Conservation (phyloP, 2,329 filamentous ascomycete species). For the Pseudovirgaria hyperparasitica region DNA sequence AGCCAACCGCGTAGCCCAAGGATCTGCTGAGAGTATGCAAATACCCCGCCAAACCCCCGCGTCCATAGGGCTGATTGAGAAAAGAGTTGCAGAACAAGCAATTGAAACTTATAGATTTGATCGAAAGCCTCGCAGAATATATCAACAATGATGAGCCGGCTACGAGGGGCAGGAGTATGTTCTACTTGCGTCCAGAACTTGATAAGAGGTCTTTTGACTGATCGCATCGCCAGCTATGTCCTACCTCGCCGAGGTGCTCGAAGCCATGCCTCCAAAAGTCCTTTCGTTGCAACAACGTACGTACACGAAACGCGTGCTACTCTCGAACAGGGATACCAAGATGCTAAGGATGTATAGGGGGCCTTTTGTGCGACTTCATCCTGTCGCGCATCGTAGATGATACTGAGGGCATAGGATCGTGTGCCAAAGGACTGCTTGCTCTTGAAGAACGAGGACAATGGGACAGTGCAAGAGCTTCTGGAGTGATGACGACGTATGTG, state of each 20-base stretch:
- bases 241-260: constrained; percentile 39
- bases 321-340: neutral
- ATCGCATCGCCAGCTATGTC: constrained; percentile 25
- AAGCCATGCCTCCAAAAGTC: constrained; percentile 38
- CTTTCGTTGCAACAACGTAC: constrained; percentile 46
- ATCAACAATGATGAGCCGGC: constrained; percentile 52
- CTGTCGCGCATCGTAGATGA: constrained; percentile 50
- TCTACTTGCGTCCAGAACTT: constrained; percentile 22
- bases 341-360: constrained; percentile 26
- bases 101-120: constrained; percentile 47
- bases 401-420: constrained; percentile 39
- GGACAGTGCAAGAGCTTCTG: constrained; percentile 41
- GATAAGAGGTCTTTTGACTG: constrained; percentile 1
- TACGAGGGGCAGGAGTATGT: constrained; percentile 44
- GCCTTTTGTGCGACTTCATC: constrained; percentile 49
- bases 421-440: constrained; percentile 44
- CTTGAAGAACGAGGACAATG: constrained; percentile 49
- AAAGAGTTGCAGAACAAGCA: constrained; percentile 47
- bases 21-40: constrained; percentile 27
- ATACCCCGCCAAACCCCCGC: constrained; percentile 2
- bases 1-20: constrained; percentile 28
- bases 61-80: too few relatives aligned
- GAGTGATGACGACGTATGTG: constrained; percentile 39
- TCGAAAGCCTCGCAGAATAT: constrained; percentile 53
- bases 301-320: constrained; percentile 8